Evolutionary conservation across 2,329 filamentous ascomycete species (phyloP), one percentile per base, ranked within the genome.

Genomic region (Colletotrichum tamarilloi): DNA sequence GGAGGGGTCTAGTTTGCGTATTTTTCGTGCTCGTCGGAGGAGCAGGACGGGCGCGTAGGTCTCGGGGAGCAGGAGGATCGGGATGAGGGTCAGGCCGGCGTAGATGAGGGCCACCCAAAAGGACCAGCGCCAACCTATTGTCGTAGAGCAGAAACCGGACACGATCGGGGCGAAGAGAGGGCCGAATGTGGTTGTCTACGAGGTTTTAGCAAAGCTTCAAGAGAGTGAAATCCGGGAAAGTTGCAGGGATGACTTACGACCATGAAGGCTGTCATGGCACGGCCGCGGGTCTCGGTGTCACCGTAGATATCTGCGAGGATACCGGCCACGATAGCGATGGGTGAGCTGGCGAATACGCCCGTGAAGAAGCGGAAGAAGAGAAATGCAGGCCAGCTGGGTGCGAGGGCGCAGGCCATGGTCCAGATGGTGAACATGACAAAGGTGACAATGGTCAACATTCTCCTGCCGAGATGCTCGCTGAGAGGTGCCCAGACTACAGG

Each of bases 21-120:
- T 80, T 62, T 84, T 85, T 35, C 82, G 82, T 2, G 93, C 93
- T 16, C 90, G 85, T 28, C 83, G 84, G 65, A 86, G 85, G 24
- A 93, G 83, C 12, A 93, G 84, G 4, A 90, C 84, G 0, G 91
- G 91, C 0, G 83, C 87, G 76, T 88, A 92, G 1, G 90, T 92
- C 80, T 93, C 91, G 19, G 91, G 92, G 71, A 94, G 85, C 70
- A 94, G 85, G 73, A 92, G 86, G 16, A 94, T 82, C 1, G 91
- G 83, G 2, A 91, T 79, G 80, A 92, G 86, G 1, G 91, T 92
- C 0, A 82, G 81, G 30, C 88, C 92, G 2, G 92, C 93, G 67
- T 94, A 85, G 22, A 95, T 93, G 19, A 94, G 84, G 16, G 85
- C 92, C 28, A 94, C 87, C 89, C 92, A 94, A 78, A 93, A 93